Conservation (phyloP, 2,329 filamentous ascomycete genomes). For the Xylariaceae sp. region DNA sequence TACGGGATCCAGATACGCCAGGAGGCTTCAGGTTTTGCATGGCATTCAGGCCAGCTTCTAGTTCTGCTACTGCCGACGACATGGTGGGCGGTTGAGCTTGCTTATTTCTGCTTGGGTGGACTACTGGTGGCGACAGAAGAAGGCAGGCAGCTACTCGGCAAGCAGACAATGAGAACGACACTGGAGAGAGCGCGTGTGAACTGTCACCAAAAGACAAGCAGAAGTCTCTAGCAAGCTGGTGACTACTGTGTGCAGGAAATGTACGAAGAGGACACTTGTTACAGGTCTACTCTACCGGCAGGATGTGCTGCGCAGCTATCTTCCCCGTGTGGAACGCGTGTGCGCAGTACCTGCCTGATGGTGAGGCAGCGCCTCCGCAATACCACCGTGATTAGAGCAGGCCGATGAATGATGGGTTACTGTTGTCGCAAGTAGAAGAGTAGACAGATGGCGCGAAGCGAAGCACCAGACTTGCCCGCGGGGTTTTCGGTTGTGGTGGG, state of each 20-base stretch:
- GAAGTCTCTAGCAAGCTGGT: conserved; percentile 23
- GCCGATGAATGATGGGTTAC: too few species aligned
- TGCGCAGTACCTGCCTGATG: too few species aligned
- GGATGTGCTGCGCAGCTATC: conserved; percentile 8
- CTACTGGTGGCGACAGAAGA: conserved; percentile 25
- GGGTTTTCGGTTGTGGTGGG: too few species aligned
- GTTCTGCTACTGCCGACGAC: conserved; percentile 82
- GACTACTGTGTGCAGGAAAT: conserved; percentile 26
- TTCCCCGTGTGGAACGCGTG: too few species aligned
- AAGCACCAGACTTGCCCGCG: too few species aligned
- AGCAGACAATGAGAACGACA: conserved; percentile 23
- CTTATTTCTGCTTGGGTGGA: conserved; percentile 14
- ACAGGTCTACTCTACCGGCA: conserved; percentile 26
- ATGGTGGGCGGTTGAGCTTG: conserved; percentile 42
- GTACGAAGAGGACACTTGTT: conserved; percentile 25
- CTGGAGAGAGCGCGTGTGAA: conserved; percentile 19
- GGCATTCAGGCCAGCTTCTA: conserved; percentile 85
- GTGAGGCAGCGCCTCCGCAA: too few species aligned
- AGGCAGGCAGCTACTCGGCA: conserved; percentile 23
- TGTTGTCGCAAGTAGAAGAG: too few species aligned
- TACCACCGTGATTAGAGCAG: too few species aligned
- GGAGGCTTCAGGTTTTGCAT: conserved; percentile 90
- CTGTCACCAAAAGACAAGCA: conserved; percentile 26
- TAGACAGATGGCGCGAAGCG: too few species aligned
- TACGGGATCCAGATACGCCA: conserved; percentile 90